Conservation (phyloP, 2,329 filamentous ascomycete species). For the Calonectria leucothoes region DNA sequence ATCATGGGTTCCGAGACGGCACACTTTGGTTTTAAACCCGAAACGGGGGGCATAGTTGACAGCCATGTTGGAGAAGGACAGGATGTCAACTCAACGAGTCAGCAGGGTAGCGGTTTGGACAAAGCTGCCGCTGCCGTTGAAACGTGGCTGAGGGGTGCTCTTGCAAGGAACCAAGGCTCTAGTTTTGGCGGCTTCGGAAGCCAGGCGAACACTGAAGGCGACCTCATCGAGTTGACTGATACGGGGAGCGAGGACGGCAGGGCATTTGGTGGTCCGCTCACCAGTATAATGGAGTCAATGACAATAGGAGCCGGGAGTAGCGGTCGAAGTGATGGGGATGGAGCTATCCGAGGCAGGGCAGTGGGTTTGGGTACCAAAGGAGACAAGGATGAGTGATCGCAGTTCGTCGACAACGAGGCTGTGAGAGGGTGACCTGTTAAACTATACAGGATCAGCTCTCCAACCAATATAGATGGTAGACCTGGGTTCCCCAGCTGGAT, state of each 20-base stretch:
- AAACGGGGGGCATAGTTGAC: slow-evolving; percentile 60
- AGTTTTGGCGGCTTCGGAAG: slow-evolving; percentile 56
- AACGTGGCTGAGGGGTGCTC: slow-evolving; percentile 88
- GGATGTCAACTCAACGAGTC: slow-evolving; percentile 53
- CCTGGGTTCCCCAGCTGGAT: slow-evolving; percentile 9
- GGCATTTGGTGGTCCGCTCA: slow-evolving; percentile 33
- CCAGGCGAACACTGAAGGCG: slow-evolving; percentile 57
- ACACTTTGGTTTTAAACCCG: slow-evolving; percentile 63
- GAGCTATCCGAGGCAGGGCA: slow-evolving; percentile 51
- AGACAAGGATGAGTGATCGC: slow-evolving; percentile 19
- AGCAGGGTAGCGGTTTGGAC: slow-evolving; percentile 72
- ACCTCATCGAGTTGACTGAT: slow-evolving; percentile 80
- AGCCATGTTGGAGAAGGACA: slow-evolving; percentile 62
- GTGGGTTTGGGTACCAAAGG: slow-evolving; percentile 49
- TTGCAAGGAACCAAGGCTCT: slow-evolving; percentile 70
- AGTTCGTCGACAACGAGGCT: not conserved
- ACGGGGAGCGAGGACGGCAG: slow-evolving; percentile 66
- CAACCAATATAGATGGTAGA: not conserved
- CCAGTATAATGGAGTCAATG: slow-evolving; percentile 46
- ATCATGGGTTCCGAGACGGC: slow-evolving; percentile 71
- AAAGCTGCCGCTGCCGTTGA: slow-evolving; percentile 90
- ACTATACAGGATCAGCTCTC: not conserved
- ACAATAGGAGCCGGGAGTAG: slow-evolving; percentile 47
- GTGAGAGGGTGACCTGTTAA: not conserved
- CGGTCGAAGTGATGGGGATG: slow-evolving; percentile 53